Evolutionary conservation across 2,329 filamentous ascomycete genomes (phyloP), one percentile per base, ranked within the genome.

Genomic region (Dothistroma septosporum): DNA sequence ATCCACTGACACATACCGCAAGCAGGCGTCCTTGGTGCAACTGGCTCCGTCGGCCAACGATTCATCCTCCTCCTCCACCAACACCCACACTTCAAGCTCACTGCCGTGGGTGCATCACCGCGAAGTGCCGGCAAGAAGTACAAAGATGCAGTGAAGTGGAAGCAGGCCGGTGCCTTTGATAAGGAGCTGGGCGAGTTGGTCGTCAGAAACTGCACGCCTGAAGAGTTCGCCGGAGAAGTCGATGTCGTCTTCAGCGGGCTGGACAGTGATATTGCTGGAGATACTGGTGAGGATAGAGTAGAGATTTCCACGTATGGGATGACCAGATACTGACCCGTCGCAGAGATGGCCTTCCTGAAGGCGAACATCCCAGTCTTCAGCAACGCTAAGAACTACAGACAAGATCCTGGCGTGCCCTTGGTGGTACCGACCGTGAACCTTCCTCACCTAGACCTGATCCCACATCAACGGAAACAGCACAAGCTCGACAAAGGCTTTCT

Each of bases 341-440:
- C 64, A 92, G 92, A 97, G 77, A 90, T 90, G 84, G 90, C 90
- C 68, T 97, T 97, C 76, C 83, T 96, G 72, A 89, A 88, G 73
- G 88, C 91, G 63, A 87, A 96, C 72, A 86, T 97, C 55, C 87
- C 91, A 71, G 89, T 97, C 75, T 97, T 99, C 81, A 96, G 92
- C 71, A 99, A 97, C 77, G 92, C 94, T 55, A 97, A 97, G 79
- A 97, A 97, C 84, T 91, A 96, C 83, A 89, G 94, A 70, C 88
- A 88, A 74, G 88, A 96, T 75, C 91, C 92, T 21, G 82, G 93
- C 53, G 92, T 97, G 1, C 94, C 94, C 11, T 87, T 97, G 72
- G 90, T 97, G 66, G 92, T 97, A 9, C 94, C 94, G 1, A 96
- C 92, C 21, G 92, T 97, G 76, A 97, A 97, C 80, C 86, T 96